A percentile compares a stretch with the other conserved stretches of the same genome.
phyloP scores from a whole-genome alignment of 805 yeast genomes.

The Ogataea neopini region DNA sequence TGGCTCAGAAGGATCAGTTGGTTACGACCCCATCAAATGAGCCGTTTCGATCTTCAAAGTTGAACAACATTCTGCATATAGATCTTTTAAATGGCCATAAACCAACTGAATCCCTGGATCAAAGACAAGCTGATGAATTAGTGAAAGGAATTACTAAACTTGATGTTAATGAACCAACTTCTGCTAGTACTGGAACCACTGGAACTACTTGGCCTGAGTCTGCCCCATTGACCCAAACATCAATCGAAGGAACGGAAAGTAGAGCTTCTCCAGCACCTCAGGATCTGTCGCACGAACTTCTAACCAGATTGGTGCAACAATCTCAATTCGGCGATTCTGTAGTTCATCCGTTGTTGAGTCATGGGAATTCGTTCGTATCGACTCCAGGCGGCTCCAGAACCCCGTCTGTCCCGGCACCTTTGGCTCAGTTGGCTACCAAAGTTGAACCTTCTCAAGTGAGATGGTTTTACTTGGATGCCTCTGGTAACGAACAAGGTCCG shows the following conservation, averaged over 20 bases:
- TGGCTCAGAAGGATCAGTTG: slow-evolving; percentile 35
- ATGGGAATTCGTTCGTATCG: slow-evolving; percentile 8
- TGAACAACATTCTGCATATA: slow-evolving; percentile 18
- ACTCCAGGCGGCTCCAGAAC: slow-evolving; percentile 6
- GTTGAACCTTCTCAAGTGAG: slow-evolving; percentile 39
- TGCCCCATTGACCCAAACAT: background rate
- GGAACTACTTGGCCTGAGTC: background rate
- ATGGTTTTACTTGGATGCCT: slow-evolving; percentile 76
- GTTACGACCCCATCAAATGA: slow-evolving; percentile 26
- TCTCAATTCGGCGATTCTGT: slow-evolving; percentile 8
- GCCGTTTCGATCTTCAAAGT: slow-evolving; percentile 33
- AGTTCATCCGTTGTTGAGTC: slow-evolving; percentile 7
- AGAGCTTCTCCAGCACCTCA: slow-evolving; percentile 5
- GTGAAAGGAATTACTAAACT: slow-evolving; percentile 11
- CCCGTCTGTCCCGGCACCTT: slow-evolving; percentile 20
- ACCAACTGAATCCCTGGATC: slow-evolving; percentile 25
- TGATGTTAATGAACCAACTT: slow-evolving; percentile 6
- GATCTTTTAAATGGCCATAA: slow-evolving; percentile 26
- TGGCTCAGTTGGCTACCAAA: slow-evolving; percentile 16
- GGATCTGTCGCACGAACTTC: slow-evolving; percentile 9
- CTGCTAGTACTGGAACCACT: background rate
- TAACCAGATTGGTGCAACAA: slow-evolving; percentile 8
- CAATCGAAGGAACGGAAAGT: background rate
- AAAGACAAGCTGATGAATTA: slow-evolving; percentile 13
- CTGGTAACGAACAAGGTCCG: slow-evolving; percentile 78